phyloP scores from a whole-genome alignment of 768 basidiomycete genomes.

The Hydnum rufescens region DNA sequence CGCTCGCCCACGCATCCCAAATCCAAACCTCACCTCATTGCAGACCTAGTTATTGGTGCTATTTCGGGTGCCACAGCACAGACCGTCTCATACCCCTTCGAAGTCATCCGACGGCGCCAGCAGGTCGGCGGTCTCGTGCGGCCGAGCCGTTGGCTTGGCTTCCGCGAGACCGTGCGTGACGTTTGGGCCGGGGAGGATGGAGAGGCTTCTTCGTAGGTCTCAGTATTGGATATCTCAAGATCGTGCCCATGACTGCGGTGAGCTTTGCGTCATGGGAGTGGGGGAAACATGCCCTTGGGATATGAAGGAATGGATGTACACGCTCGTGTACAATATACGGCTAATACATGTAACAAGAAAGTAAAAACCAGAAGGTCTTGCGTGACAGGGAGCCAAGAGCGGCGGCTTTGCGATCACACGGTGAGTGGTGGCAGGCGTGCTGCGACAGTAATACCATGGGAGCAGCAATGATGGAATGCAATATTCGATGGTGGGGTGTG shows the following conservation, averaged over 20 bases:
- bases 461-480: no score
- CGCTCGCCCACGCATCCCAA: slow-evolving; percentile 21
- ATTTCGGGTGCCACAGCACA: slow-evolving; percentile 70
- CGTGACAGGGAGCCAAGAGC: no score
- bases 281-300: slow-evolving; percentile 32
- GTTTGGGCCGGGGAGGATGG: slow-evolving; percentile 58
- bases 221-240: slow-evolving; percentile 81
- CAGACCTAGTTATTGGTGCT: slow-evolving; percentile 70
- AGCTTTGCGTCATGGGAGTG: slow-evolving; percentile 84
- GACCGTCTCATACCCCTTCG: slow-evolving; percentile 86
- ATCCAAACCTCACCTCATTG: slow-evolving; percentile 23
- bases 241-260: slow-evolving; percentile 90
- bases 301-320: not conserved
- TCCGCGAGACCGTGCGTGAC: slow-evolving; percentile 51
- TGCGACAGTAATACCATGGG: no score
- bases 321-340: no score
- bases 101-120: slow-evolving; percentile 80
- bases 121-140: slow-evolving; percentile 77
- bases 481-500: no score
- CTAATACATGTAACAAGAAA: no score
- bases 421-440: no score
- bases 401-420: no score
- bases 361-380: no score
- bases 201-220: slow-evolving; percentile 84
- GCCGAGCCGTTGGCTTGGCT: slow-evolving; percentile 58